These are phyloP conservation scores for Pyricularia sp. DNA, from an alignment of 2,329 filamentous ascomycete species.

Conservation along the genomic window DNA sequence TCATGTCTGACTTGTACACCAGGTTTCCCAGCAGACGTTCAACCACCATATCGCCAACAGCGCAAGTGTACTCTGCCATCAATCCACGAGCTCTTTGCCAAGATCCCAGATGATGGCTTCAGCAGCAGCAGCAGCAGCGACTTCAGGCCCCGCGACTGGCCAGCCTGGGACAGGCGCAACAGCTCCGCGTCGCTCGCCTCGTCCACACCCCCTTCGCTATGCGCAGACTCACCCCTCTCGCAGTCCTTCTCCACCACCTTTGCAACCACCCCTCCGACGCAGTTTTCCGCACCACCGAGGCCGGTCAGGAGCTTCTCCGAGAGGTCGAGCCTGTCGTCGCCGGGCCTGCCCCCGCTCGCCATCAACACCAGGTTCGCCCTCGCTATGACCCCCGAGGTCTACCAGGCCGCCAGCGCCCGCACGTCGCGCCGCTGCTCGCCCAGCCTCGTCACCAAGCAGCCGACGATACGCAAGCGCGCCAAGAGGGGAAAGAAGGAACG, in stretches of 20 bases:
- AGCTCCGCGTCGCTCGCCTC: not conserved
- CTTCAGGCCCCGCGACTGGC: not conserved
- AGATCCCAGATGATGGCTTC: not conserved
- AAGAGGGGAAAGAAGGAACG: not conserved
- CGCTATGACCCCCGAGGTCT: not conserved
- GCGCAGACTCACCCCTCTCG: not conserved
- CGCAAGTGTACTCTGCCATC: not conserved
- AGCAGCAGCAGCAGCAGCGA: not conserved
- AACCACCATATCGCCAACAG: not conserved
- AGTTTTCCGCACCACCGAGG: not conserved
- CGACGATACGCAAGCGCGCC: not conserved
- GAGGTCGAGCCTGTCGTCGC: not conserved
- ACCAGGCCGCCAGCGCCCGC: not conserved
- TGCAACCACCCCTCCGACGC: not conserved
- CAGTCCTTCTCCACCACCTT: not conserved
- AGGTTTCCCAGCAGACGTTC: not conserved
- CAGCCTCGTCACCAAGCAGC: not conserved
- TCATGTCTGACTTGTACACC: not conserved
- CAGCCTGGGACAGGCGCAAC: not conserved
- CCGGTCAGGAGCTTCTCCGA: not conserved
- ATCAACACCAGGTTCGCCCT: not conserved
- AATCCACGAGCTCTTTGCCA: not conserved
- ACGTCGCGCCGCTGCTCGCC: not conserved
- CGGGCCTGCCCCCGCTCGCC: not conserved
- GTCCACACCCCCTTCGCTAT: not conserved